phyloP scores from a whole-genome alignment of 352 stramenopile genomes.

The Pythium oligandrum region DNA sequence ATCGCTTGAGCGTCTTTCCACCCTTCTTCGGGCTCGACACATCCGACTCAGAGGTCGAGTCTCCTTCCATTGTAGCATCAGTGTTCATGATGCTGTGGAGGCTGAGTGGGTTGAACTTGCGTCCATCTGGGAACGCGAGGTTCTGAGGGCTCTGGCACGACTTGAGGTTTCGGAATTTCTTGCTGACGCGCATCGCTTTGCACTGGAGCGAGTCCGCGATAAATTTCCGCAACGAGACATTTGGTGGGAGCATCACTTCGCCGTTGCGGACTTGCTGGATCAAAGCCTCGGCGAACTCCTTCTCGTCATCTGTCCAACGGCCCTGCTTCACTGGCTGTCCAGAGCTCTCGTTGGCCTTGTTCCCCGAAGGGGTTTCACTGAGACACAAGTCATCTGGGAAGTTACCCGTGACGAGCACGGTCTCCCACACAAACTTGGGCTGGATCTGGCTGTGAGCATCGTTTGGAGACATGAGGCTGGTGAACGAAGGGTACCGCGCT shows the following conservation, averaged over 20 bases:
- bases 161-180: slow-evolving; percentile 52
- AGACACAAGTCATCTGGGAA: slow-evolving; percentile 63
- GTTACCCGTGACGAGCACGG: slow-evolving; percentile 46
- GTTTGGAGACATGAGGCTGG: slow-evolving; percentile 9
- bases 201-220: slow-evolving; percentile 51
- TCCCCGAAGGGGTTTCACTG: slow-evolving; percentile 31
- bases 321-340: slow-evolving; percentile 38
- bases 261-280: slow-evolving; percentile 48
- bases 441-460: slow-evolving; percentile 14
- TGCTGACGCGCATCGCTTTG: slow-evolving; percentile 62
- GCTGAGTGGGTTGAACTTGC: slow-evolving; percentile 58
- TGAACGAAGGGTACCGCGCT: slow-evolving; percentile 2
- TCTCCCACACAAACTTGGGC: slow-evolving; percentile 56
- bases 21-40: slow-evolving; percentile 27
- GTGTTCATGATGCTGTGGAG: slow-evolving; percentile 78
- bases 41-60: slow-evolving; percentile 17
- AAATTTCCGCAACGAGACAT: slow-evolving; percentile 53
- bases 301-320: slow-evolving; percentile 50
- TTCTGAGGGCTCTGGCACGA: slow-evolving; percentile 19
- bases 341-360: slow-evolving; percentile 8
- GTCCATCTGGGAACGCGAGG: slow-evolving; percentile 6
- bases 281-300: slow-evolving; percentile 47
- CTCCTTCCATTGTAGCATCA: slow-evolving; percentile 18
- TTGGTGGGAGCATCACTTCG: slow-evolving; percentile 36
- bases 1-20: slow-evolving; percentile 61